Percentiles rank a stretch among this genome's conserved stretches.
phyloP scores from a whole-genome alignment of 192 early-diverging fungal genomes.

The Backusella tarrabulga region DNA sequence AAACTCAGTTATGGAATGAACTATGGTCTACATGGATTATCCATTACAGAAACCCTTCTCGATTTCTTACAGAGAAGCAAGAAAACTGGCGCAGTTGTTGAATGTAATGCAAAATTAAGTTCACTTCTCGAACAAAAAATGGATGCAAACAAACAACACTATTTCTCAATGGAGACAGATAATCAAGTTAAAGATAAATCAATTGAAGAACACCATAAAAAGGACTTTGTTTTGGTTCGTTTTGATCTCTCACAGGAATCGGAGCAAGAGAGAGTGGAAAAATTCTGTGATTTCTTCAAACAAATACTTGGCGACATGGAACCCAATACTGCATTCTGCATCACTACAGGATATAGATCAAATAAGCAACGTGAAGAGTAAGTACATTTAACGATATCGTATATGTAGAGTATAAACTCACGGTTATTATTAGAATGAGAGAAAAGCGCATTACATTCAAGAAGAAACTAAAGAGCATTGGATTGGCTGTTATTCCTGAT shows the following conservation, averaged over 20 bases:
- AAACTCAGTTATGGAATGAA: conserved; percentile 42
- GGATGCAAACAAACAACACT: conserved; percentile 1
- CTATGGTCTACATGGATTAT: conserved; percentile 34
- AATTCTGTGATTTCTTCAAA: conserved; percentile 3
- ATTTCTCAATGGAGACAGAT: background rate
- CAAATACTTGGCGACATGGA: conserved; percentile 4
- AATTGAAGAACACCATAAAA: background rate
- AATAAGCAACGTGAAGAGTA: conserved; percentile 8
- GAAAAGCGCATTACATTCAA: conserved; percentile 11
- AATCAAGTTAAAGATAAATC: background rate
- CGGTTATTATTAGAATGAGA: conserved; percentile 7
- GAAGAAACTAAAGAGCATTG: background rate
- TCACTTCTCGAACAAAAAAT: background rate
- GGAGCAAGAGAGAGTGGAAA: background rate
- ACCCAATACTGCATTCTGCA: conserved; percentile 8
- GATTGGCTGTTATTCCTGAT: conserved; percentile 13
- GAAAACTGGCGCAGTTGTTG: background rate
- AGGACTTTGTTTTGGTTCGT: background rate
- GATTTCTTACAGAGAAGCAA: background rate
- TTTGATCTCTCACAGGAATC: background rate
- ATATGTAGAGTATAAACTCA: background rate
- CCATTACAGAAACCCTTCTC: conserved; percentile 8
- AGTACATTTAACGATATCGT: background rate
- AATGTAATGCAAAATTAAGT: background rate
- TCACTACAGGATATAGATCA: conserved; percentile 14